Conservation (phyloP, 176 grass and related monocot genomes). For the Oryza meyeriana region DNA sequence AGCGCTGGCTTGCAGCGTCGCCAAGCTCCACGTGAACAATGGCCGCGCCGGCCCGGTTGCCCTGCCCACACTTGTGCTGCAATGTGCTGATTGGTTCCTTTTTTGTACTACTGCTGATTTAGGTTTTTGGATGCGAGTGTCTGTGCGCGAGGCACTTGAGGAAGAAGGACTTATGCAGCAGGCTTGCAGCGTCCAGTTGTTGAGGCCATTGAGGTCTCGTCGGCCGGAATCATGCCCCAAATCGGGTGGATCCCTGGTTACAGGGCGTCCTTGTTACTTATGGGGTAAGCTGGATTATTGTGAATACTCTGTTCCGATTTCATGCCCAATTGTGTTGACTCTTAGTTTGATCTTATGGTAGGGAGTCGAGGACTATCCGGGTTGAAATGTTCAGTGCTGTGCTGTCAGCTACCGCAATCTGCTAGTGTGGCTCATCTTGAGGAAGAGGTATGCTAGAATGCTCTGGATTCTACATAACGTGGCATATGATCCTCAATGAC, state of each 20-base stretch:
- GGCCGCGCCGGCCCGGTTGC: neutral
- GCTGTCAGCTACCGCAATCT: constrained; percentile 21
- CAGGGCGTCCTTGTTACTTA: neutral
- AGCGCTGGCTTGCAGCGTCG: neutral
- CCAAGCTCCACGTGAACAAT: neutral
- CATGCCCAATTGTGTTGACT: neutral
- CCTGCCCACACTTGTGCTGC: neutral
- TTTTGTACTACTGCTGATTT: neutral
- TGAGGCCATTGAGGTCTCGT: constrained; percentile 7
- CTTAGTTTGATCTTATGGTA: neutral
- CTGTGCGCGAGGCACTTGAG: neutral
- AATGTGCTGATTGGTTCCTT: neutral
- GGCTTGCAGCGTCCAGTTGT: constrained; percentile 18
- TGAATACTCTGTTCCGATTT: neutral
- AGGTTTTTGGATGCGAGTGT: neutral
- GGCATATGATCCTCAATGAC: neutral
- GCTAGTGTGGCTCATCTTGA: constrained; percentile 5
- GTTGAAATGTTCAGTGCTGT: neutral
- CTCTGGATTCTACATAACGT: neutral
- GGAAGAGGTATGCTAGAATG: constrained; percentile 22
- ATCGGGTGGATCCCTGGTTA: neutral
- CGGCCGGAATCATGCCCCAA: constrained; percentile 17
- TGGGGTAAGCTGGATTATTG: neutral
- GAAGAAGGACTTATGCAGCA: constrained; percentile 23
- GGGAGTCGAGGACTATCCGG: neutral